These are phyloP conservation scores for Cryptococcus sp. DNA, from an alignment of 1,284 basidiomycete genomes.

Conservation along the genomic window DNA sequence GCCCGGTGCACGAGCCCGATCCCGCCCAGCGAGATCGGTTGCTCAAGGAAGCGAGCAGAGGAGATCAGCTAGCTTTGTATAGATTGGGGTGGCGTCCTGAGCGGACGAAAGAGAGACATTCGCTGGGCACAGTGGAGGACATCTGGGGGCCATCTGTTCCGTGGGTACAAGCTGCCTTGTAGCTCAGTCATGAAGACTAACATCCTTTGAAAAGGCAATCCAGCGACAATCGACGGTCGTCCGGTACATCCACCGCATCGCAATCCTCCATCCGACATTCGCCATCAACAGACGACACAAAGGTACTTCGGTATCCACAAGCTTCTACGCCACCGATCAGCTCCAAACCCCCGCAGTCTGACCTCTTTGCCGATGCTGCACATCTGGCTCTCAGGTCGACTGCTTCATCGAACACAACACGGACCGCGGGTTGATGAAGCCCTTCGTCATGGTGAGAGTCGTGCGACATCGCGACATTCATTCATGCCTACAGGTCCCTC, in stretches of 20 bases:
- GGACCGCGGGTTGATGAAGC: too few relatives aligned
- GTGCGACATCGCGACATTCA: too few relatives aligned
- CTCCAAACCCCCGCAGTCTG: background rate
- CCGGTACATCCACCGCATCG: background rate
- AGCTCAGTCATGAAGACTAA: too few relatives aligned
- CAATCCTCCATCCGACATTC: background rate
- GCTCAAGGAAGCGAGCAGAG: conserved; percentile 8
- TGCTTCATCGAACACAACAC: too few relatives aligned
- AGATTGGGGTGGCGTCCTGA: conserved; percentile 11
- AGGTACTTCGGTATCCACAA: background rate
- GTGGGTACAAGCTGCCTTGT: background rate
- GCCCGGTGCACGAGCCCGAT: background rate
- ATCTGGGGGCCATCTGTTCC: conserved; percentile 16
- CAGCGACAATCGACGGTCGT: background rate
- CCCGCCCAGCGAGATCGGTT: conserved; percentile 1
- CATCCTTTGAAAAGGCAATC: background rate
- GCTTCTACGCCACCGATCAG: too few relatives aligned
- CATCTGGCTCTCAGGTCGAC: background rate
- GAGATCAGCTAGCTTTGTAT: conserved; percentile 22
- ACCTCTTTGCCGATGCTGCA: conserved; percentile 4
- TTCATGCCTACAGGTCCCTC: too few relatives aligned
- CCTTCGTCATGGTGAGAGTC: too few relatives aligned
- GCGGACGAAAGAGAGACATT: conserved; percentile 3
- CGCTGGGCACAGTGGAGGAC: conserved; percentile 10
- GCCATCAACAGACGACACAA: background rate